phyloP scores from a whole-genome alignment of 1,139 yeast species.

The Scheffersomyces insectosa region DNA sequence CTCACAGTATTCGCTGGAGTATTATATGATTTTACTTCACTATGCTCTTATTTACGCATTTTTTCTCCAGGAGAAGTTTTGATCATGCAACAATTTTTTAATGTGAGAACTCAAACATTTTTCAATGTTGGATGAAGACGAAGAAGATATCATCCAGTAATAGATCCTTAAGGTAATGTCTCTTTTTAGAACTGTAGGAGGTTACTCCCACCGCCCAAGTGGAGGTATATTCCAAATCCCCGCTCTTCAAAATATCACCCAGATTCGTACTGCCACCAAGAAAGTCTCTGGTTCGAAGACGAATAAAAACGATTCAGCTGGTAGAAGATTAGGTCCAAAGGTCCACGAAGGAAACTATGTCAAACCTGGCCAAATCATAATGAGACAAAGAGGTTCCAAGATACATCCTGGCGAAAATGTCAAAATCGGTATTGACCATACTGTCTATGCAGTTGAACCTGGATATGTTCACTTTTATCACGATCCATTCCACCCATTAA shows the following conservation, averaged over 20 bases:
- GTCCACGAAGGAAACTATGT: conserved; percentile 69
- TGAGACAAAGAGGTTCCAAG: conserved; percentile 96
- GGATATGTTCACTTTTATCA: conserved; percentile 88
- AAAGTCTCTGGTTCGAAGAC: conserved; percentile 93
- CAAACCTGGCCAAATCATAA: conserved; percentile 82
- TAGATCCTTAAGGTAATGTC: background rate
- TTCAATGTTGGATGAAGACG: background rate
- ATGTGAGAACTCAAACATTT: background rate
- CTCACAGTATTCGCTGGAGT: no score
- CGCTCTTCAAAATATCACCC: conserved; percentile 24
- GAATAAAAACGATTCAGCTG: conserved; percentile 91
- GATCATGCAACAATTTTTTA: background rate
- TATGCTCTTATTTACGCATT: background rate
- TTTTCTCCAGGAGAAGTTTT: background rate
- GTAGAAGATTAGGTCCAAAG: conserved; percentile 92
- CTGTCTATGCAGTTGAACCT: conserved; percentile 87
- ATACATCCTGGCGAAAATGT: conserved; percentile 94
- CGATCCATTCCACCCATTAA: conserved; percentile 96
- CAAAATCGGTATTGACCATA: conserved; percentile 91
- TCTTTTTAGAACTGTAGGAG: background rate
- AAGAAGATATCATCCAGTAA: background rate
- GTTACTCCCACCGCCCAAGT: background rate
- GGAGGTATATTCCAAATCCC: background rate
- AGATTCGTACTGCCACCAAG: conserved; percentile 88
- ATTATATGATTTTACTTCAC: background rate